A percentile compares a stretch with the other conserved stretches of the same genome.
Conservation (phyloP, 805 yeast species). For the Hanseniaspora mollemarum region DNA sequence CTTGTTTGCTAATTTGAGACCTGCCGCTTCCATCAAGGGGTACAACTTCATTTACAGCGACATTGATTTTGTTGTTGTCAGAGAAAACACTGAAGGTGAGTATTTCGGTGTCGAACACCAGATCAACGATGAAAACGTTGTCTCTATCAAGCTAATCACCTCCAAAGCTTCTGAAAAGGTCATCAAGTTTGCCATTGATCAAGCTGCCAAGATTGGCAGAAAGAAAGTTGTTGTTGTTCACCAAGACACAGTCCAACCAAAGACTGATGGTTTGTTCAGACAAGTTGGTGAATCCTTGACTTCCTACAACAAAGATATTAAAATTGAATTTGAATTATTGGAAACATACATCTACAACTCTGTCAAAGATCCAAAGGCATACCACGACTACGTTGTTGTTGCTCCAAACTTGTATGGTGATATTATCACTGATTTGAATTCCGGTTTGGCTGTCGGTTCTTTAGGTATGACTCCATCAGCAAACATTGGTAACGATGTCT, state of each 20-base stretch:
- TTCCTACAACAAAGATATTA: constrained; percentile 83
- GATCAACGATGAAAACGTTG: constrained; percentile 96
- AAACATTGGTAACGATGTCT: constrained; percentile 96
- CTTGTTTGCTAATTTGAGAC: constrained; percentile 94
- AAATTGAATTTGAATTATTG: constrained; percentile 72
- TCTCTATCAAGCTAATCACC: constrained; percentile 93
- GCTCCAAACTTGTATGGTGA: constrained; percentile 99
- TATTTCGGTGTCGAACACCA: constrained; percentile 98
- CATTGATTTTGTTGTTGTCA: constrained; percentile 89
- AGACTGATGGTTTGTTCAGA: constrained; percentile 94
- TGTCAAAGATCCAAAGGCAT: constrained; percentile 75
- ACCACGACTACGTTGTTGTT: constrained; percentile 79
- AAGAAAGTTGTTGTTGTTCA: constrained; percentile 88
- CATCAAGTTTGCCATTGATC: constrained; percentile 92
- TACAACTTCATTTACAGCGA: constrained; percentile 69
- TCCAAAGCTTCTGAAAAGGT: constrained; percentile 93
- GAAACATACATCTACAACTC: constrained; percentile 90
- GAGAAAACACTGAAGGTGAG: constrained; percentile 99
- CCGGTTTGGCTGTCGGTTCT: constrained; percentile 92
- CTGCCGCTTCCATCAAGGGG: constrained; percentile 87
- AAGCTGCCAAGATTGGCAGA: constrained; percentile 79
- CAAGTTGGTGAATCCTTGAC: constrained; percentile 81
- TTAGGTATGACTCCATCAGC: constrained; percentile 98
- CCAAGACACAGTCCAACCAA: constrained; percentile 97
- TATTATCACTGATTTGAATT: constrained; percentile 92